Evolutionary conservation across 768 basidiomycete species (phyloP).

Genomic region (Hydnomerulius pinastri): DNA sequence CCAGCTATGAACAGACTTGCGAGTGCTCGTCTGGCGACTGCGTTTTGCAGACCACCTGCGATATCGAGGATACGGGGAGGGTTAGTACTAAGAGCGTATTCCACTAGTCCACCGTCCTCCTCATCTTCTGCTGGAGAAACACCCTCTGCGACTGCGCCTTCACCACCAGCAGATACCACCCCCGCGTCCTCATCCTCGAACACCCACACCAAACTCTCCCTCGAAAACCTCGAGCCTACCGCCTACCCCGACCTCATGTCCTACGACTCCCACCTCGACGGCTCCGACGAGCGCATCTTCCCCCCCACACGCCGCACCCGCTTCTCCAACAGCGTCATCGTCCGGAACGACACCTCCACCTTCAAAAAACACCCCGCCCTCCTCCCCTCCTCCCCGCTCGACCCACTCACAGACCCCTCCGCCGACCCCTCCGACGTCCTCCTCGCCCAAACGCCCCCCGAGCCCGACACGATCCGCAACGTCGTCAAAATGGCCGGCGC

Average conservation of each 20-base stretch:
- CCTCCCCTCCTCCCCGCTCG: slow-evolving; percentile 13
- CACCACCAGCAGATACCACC: too few relatives aligned
- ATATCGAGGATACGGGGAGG: slow-evolving; percentile 5
- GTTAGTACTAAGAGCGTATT: slow-evolving; percentile 12
- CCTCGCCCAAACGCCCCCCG: slow-evolving; percentile 6
- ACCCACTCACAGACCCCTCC: neutral
- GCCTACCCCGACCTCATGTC: slow-evolving; percentile 63
- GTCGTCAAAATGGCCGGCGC: slow-evolving; percentile 16
- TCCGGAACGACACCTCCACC: slow-evolving; percentile 74
- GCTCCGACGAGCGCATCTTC: slow-evolving; percentile 53
- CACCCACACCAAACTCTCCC: slow-evolving; percentile 3
- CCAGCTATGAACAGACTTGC: slow-evolving; percentile 34
- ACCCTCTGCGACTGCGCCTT: neutral
- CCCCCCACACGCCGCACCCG: slow-evolving; percentile 53
- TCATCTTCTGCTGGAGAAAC: slow-evolving; percentile 13
- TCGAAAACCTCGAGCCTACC: slow-evolving; percentile 10
- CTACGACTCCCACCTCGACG: slow-evolving; percentile 62
- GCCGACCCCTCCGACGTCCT: neutral
- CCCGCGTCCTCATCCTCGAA: slow-evolving; percentile 6
- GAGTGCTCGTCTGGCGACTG: slow-evolving; percentile 9
- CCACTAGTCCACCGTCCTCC: slow-evolving; percentile 11
- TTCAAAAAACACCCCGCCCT: slow-evolving; percentile 41
- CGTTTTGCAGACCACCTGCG: slow-evolving; percentile 12
- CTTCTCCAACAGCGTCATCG: slow-evolving; percentile 60
- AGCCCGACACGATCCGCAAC: slow-evolving; percentile 21